Conservation (phyloP, 345 rosid genomes). For the Stellera chamaejasme region DNA sequence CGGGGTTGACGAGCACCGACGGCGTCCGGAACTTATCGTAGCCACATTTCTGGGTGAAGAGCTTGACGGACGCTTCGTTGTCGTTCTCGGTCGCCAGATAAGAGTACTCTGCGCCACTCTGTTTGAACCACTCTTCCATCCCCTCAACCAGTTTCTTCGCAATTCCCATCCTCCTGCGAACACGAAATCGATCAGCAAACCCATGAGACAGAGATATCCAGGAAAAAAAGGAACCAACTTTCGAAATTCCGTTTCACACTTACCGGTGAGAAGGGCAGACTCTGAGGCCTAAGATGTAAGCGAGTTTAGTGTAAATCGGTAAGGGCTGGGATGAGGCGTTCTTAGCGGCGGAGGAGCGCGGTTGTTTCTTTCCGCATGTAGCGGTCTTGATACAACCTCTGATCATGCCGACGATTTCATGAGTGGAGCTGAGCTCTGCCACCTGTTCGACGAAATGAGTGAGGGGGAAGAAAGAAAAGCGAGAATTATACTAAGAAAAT, state of each 20-base stretch:
- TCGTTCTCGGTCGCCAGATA: constrained; percentile 95
- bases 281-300: constrained; percentile 85
- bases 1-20: constrained; percentile 79
- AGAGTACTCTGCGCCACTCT: constrained; percentile 76
- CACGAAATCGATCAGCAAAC: not conserved
- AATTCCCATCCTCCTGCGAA: constrained; percentile 82
- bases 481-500: too few relatives aligned
- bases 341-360: constrained; percentile 22
- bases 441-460: constrained; percentile 35
- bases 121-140: constrained; percentile 75
- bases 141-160: constrained; percentile 56
- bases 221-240: not conserved
- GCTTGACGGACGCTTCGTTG: constrained; percentile 76
- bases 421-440: constrained; percentile 55
- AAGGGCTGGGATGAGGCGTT: constrained; percentile 14
- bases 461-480: not conserved
- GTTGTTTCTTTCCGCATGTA: constrained; percentile 57
- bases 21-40: constrained; percentile 92
- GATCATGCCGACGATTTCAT: constrained; percentile 77
- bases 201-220: not conserved
- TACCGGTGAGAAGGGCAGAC: constrained; percentile 89
- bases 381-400: constrained; percentile 92
- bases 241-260: not conserved
- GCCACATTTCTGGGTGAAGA: constrained; percentile 86
- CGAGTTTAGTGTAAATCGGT: constrained; percentile 71